Conservation (phyloP, 2,329 filamentous ascomycete species). For the Xylariaceae sp. region DNA sequence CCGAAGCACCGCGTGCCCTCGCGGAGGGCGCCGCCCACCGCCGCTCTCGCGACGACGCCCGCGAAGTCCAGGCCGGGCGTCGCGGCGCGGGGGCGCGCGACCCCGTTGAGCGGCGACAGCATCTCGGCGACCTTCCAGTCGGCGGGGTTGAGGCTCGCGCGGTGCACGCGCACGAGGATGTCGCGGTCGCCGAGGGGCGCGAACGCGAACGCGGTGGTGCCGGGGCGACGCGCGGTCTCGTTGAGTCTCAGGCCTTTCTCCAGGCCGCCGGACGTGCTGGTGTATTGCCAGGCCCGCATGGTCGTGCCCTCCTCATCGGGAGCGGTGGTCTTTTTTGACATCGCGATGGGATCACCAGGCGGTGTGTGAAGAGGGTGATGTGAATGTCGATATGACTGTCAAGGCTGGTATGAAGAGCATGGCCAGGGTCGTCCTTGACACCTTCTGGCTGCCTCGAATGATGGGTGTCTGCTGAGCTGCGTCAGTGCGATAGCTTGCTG, state of each 20-base stretch:
- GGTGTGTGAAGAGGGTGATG: too few relatives aligned
- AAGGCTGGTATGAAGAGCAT: too few relatives aligned
- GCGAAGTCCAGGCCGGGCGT: slow-evolving; percentile 50
- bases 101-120: slow-evolving; percentile 33
- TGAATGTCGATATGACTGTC: too few relatives aligned
- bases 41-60: slow-evolving; percentile 31
- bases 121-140: slow-evolving; percentile 61
- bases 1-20: slow-evolving; percentile 44
- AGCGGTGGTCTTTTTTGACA: too few relatives aligned
- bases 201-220: slow-evolving; percentile 13
- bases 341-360: too few relatives aligned
- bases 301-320: too few relatives aligned
- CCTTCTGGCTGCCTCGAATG: too few relatives aligned
- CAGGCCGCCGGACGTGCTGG: slow-evolving; percentile 37
- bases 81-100: slow-evolving; percentile 34
- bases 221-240: slow-evolving; percentile 35
- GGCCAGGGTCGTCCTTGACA: too few relatives aligned
- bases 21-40: slow-evolving; percentile 16
- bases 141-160: slow-evolving; percentile 54
- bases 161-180: slow-evolving; percentile 51
- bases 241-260: slow-evolving; percentile 50
- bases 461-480: too few relatives aligned
- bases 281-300: slow-evolving; percentile 59
- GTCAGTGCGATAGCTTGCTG: too few relatives aligned
- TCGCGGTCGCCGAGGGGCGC: slow-evolving; percentile 35